Percentiles rank a stretch among this genome's conserved stretches.
Evolutionary conservation across 202 grass and related monocot genomes (phyloP).

Genomic region (Hordeum pubiflorum): DNA sequence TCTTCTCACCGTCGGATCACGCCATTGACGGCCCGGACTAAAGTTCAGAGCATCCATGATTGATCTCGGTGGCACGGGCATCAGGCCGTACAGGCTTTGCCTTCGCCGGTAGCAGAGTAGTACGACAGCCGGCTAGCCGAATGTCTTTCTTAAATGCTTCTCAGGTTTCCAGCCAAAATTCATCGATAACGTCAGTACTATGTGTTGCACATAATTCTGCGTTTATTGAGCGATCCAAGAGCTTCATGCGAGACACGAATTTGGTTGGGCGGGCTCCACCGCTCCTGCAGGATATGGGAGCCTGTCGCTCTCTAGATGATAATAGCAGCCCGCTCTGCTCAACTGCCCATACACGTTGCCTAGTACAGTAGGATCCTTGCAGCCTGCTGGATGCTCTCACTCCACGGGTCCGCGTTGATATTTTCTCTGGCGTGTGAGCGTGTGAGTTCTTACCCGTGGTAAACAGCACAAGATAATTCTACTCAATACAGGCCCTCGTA

Average conservation of each 20-base stretch:
- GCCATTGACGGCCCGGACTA: not conserved
- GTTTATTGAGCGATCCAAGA: not conserved
- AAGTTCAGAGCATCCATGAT: not conserved
- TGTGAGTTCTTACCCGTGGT: not conserved
- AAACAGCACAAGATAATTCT: not conserved
- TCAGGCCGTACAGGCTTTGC: not conserved
- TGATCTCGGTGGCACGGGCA: not conserved
- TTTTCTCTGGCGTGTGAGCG: not conserved
- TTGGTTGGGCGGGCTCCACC: not conserved
- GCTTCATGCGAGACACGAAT: not conserved
- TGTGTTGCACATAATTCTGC: not conserved
- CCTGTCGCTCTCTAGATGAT: not conserved
- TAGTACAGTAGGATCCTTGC: not conserved
- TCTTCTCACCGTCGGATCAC: conserved; percentile 22
- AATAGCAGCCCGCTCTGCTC: no score
- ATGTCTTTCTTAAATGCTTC: not conserved
- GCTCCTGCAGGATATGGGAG: not conserved
- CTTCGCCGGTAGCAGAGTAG: not conserved
- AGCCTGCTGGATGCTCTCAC: not conserved
- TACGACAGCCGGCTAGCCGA: not conserved
- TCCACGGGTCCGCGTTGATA: not conserved
- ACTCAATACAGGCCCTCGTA: not conserved
- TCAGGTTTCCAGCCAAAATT: not conserved
- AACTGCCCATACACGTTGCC: not conserved
- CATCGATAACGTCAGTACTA: not conserved